Conservation (phyloP, 2,329 filamentous ascomycete species). For the Penicillium crustosum region DNA sequence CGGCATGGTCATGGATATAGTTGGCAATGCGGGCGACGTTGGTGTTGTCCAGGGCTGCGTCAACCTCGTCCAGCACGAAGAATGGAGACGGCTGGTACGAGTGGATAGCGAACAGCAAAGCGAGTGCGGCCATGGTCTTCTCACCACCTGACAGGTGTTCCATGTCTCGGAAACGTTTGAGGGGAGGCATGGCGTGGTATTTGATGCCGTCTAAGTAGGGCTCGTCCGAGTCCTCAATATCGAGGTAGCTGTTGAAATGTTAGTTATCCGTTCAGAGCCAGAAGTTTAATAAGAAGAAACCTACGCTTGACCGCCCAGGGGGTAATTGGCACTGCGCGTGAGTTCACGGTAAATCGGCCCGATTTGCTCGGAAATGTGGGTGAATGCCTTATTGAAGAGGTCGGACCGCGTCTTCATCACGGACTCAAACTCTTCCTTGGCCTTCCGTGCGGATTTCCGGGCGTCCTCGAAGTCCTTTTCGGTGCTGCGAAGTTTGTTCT, state of each 20-base stretch:
- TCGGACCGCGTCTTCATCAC: constrained; percentile 81
- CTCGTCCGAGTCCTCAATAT: constrained; percentile 94
- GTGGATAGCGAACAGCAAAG: constrained; percentile 95
- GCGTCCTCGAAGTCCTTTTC: constrained; percentile 89
- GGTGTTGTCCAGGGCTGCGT: constrained; percentile 95
- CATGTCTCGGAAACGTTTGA: constrained; percentile 99
- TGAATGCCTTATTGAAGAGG: constrained; percentile 92
- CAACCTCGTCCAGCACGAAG: constrained; percentile 97
- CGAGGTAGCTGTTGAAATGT: constrained; percentile 62
- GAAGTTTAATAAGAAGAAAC: constrained; percentile 19
- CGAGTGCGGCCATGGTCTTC: constrained; percentile 97
- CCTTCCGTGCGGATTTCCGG: constrained; percentile 68
- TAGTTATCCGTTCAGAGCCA: neutral
- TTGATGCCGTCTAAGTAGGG: constrained; percentile 95
- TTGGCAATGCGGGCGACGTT: constrained; percentile 96
- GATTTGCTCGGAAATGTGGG: constrained; percentile 93
- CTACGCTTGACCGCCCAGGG: constrained; percentile 75
- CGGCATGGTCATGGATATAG: constrained; percentile 91
- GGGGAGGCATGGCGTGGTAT: constrained; percentile 97
- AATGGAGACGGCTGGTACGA: constrained; percentile 94
- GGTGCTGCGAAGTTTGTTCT: constrained; percentile 75
- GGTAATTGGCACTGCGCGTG: constrained; percentile 85
- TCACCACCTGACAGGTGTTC: constrained; percentile 95
- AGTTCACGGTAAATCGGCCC: constrained; percentile 92
- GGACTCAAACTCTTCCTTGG: constrained; percentile 79